A percentile compares a stretch with the other conserved stretches of the same genome.
Evolutionary conservation across 495 filamentous ascomycete species (phyloP).

Genomic region (Oidiodendron maius): DNA sequence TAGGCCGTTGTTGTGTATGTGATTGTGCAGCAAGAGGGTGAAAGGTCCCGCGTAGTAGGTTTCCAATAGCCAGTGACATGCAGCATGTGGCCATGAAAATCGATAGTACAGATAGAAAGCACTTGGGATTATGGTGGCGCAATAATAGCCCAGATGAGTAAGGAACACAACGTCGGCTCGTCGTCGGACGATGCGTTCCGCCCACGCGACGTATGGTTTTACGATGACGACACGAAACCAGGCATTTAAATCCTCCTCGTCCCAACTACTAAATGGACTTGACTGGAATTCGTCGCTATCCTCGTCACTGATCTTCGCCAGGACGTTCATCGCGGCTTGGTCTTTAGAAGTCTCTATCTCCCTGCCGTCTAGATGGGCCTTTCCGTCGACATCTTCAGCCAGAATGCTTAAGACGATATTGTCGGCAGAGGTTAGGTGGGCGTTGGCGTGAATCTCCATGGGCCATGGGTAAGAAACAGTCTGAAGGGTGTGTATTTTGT

Average conservation of each 20-base stretch:
- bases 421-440: neutral
- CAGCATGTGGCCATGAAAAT: conserved; percentile 61
- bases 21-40: conserved; percentile 77
- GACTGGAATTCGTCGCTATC: neutral
- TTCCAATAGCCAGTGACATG: conserved; percentile 57
- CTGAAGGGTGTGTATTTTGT: no score
- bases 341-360: neutral
- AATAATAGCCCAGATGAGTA: conserved; percentile 69
- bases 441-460: neutral
- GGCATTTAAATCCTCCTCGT: neutral
- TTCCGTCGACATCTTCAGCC: neutral
- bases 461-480: no score
- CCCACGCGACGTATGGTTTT: conserved; percentile 24
- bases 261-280: neutral
- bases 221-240: neutral
- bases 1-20: conserved; percentile 73
- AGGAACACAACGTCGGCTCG: conserved; percentile 68
- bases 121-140: conserved; percentile 59
- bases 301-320: neutral
- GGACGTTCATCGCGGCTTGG: neutral
- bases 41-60: conserved; percentile 62
- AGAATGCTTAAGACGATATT: neutral
- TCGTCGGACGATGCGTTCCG: conserved; percentile 23
- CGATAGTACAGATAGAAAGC: conserved; percentile 55
- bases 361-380: neutral